These are phyloP conservation scores for Coniochaeta sp. DNA, from an alignment of 2,329 filamentous ascomycete genomes.

Conservation along the genomic window DNA sequence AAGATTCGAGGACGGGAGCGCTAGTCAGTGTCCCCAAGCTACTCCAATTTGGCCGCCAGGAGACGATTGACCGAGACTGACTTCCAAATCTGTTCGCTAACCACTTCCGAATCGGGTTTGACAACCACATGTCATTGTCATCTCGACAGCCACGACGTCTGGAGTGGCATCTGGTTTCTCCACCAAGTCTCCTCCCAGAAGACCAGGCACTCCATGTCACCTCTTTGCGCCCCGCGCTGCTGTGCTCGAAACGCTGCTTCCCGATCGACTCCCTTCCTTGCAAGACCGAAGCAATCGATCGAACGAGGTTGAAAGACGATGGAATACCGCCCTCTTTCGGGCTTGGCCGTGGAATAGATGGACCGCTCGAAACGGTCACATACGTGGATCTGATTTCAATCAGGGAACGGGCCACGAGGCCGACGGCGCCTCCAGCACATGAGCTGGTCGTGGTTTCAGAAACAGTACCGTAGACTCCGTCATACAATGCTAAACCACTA, in stretches of 20 bases:
- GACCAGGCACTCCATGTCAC: neutral
- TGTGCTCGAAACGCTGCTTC: neutral
- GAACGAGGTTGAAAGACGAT: neutral
- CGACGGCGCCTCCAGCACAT: neutral
- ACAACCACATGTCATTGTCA: slow-evolving; percentile 11
- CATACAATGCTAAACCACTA: neutral
- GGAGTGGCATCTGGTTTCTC: neutral
- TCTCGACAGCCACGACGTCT: slow-evolving; percentile 10
- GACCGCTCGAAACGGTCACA: neutral
- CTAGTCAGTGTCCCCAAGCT: neutral
- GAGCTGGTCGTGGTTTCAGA: neutral
- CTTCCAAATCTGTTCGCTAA: slow-evolving; percentile 25
- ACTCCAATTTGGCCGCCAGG: neutral
- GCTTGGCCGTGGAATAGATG: neutral
- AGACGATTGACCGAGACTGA: slow-evolving; percentile 5
- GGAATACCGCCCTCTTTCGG: neutral
- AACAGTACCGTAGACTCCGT: neutral
- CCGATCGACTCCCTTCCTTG: neutral
- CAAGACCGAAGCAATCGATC: neutral
- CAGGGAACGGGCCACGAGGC: neutral
- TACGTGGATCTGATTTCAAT: neutral
- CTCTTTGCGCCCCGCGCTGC: neutral
- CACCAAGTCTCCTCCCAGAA: neutral
- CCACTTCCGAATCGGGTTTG: slow-evolving; percentile 20
- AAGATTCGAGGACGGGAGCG: neutral